Evolutionary conservation across 2,329 filamentous ascomycete genomes (phyloP).

Genomic region (Trichophyton benhamiae): DNA sequence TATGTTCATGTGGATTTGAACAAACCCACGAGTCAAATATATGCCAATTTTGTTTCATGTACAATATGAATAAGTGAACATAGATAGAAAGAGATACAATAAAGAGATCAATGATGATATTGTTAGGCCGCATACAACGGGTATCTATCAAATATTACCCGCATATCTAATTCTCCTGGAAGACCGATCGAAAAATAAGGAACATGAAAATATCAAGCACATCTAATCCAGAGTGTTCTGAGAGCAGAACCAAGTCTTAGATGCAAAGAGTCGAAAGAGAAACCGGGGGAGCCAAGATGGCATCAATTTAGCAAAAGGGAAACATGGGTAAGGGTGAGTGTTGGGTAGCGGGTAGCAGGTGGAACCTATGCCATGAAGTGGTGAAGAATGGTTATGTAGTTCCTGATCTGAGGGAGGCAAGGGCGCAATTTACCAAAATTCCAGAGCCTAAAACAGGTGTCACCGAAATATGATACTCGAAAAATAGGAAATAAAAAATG

Average conservation of each 20-base stretch:
- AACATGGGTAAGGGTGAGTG: slow-evolving; percentile 6
- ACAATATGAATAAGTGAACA: not conserved
- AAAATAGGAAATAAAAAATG: not conserved
- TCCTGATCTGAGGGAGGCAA: not conserved
- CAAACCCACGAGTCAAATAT: too few relatives aligned
- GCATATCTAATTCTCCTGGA: not conserved
- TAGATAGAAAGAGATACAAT: not conserved
- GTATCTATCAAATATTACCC: not conserved
- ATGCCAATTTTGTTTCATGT: not conserved
- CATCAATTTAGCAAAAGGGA: slow-evolving; percentile 6
- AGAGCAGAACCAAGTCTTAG: not conserved
- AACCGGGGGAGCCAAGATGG: slow-evolving; percentile 3
- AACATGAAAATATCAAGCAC: not conserved
- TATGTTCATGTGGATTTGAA: not conserved
- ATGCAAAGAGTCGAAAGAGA: not conserved
- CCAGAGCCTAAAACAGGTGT: not conserved
- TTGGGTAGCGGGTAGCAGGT: not conserved
- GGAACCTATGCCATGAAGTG: not conserved
- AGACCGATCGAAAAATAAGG: not conserved
- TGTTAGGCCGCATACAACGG: not conserved
- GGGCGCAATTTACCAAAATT: not conserved
- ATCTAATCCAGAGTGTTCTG: not conserved
- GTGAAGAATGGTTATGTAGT: not conserved
- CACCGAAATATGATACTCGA: not conserved
- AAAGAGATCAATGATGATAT: not conserved